phyloP scores from a whole-genome alignment of 768 basidiomycete species.

The Psilocybe subaeruginosa region DNA sequence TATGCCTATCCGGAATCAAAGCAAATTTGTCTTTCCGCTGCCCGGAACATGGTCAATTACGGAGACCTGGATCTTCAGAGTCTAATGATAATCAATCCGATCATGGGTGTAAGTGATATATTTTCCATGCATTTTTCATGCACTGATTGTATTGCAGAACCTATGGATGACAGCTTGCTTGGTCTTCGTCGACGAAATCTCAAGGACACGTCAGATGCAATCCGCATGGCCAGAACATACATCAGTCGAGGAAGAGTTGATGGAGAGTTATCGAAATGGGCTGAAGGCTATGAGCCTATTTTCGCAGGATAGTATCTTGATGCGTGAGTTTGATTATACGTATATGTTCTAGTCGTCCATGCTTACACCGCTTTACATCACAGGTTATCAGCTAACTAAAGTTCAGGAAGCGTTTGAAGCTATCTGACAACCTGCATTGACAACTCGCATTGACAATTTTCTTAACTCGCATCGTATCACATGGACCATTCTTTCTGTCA shows the following conservation, averaged over 20 bases:
- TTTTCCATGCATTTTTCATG: slow-evolving; percentile 7
- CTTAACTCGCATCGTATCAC: slow-evolving; percentile 5
- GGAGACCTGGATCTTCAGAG: slow-evolving; percentile 41
- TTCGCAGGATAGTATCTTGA: slow-evolving; percentile 46
- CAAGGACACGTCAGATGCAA: slow-evolving; percentile 38
- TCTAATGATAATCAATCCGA: slow-evolving; percentile 46
- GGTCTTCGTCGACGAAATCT: slow-evolving; percentile 50
- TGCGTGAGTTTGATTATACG: slow-evolving; percentile 39
- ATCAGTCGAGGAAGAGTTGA: slow-evolving; percentile 42
- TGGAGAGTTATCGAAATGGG: slow-evolving; percentile 41
- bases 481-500: slow-evolving; percentile 6
- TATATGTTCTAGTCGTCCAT: slow-evolving; percentile 6
- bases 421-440: slow-evolving; percentile 30
- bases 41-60: slow-evolving; percentile 44
- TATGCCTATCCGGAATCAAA: slow-evolving; percentile 45
- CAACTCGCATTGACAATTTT: slow-evolving; percentile 10
- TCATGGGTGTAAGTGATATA: slow-evolving; percentile 49
- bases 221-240: slow-evolving; percentile 31
- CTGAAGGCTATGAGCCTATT: slow-evolving; percentile 44
- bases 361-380: neutral
- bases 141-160: slow-evolving; percentile 31
- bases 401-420: slow-evolving; percentile 48
- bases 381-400: slow-evolving; percentile 49
- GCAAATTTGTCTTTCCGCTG: slow-evolving; percentile 44
- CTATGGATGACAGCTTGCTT: slow-evolving; percentile 50